Evolutionary conservation across 1,139 yeast genomes (phyloP).

Genomic region (Tardiomyces digboiensis): DNA sequence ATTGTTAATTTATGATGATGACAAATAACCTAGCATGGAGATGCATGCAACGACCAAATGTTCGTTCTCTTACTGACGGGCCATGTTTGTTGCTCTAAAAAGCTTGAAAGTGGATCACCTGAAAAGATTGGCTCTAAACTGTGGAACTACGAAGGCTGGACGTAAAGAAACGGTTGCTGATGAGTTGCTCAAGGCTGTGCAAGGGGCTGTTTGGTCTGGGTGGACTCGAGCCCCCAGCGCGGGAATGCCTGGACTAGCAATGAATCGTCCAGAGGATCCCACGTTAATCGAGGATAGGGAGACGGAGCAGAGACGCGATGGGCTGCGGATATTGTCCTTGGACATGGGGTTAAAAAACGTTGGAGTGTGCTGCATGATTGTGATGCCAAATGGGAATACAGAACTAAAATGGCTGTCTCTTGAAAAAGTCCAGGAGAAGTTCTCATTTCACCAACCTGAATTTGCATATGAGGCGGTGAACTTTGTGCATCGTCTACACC

Average conservation of each 20-base stretch:
- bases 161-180: neutral
- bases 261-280: neutral
- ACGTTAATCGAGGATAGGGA: neutral
- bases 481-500: slow-evolving; percentile 8
- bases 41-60: no score
- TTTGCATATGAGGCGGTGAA: slow-evolving; percentile 17
- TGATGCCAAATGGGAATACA: slow-evolving; percentile 3
- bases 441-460: slow-evolving; percentile 18
- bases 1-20: no score
- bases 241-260: no score
- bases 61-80: no score
- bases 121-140: slow-evolving; percentile 8
- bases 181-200: neutral
- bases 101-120: slow-evolving; percentile 7
- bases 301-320: neutral
- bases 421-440: slow-evolving; percentile 28
- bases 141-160: neutral
- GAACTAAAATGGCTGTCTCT: slow-evolving; percentile 23
- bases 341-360: slow-evolving; percentile 38
- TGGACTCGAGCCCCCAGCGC: neutral
- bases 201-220: neutral
- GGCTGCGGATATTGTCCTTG: slow-evolving; percentile 24
- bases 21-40: no score
- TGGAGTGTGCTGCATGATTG: slow-evolving; percentile 26
- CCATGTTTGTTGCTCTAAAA: neutral